Conservation (phyloP, 208 protist genomes). For the Wallacemonas sp. region DNA sequence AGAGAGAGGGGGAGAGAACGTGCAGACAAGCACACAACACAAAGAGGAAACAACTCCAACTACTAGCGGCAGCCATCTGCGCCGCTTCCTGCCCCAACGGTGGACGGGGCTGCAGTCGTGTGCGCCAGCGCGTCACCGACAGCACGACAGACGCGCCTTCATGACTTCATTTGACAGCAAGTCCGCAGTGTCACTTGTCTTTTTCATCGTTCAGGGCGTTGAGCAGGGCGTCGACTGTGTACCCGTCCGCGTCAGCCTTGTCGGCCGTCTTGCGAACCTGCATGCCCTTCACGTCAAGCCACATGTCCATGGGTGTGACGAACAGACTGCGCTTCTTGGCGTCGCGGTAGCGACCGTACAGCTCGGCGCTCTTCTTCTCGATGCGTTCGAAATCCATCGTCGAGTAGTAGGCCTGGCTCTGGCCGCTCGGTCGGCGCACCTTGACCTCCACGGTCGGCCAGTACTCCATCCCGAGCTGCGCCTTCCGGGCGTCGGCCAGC, state of each 20-base stretch:
- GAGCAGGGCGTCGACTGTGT: slow-evolving; percentile 70
- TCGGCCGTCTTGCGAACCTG: slow-evolving; percentile 66
- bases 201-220: slow-evolving; percentile 33
- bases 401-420: slow-evolving; percentile 87
- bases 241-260: slow-evolving; percentile 62
- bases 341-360: slow-evolving; percentile 82
- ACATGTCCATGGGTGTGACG: slow-evolving; percentile 87
- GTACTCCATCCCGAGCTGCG: slow-evolving; percentile 85
- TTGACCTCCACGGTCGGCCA: slow-evolving; percentile 90
- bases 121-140: no score
- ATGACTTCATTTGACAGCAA: neutral
- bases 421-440: slow-evolving; percentile 79
- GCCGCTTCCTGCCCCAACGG: no score
- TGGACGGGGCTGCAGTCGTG: no score
- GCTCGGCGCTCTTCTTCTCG: slow-evolving; percentile 69
- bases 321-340: slow-evolving; percentile 90
- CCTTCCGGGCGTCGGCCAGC: slow-evolving; percentile 87
- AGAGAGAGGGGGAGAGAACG: slow-evolving; percentile 9
- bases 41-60: neutral
- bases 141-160: neutral
- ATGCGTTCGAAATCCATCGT: slow-evolving; percentile 83
- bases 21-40: slow-evolving; percentile 9
- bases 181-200: neutral
- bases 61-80: no score
- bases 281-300: slow-evolving; percentile 83